Conservation (phyloP, 106 monocot species). For the Apostasia shenzhenica region DNA sequence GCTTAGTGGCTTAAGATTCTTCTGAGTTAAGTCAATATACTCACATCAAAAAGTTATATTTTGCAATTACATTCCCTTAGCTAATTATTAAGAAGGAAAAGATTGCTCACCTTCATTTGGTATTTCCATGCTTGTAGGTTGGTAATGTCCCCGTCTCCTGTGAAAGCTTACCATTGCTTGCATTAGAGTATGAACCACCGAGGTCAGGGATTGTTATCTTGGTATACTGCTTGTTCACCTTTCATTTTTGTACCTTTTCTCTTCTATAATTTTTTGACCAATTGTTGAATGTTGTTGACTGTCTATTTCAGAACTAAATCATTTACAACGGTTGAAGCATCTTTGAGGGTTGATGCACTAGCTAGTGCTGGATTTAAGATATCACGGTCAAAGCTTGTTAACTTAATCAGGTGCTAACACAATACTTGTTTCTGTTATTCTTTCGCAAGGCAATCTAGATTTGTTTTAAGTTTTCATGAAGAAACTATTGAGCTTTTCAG, state of each 20-base stretch:
- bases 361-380: conserved; percentile 99
- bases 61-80: too few species aligned
- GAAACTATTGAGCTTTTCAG: too few species aligned
- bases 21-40: too few species aligned
- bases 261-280: background rate
- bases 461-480: too few species aligned
- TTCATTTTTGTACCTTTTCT: background rate
- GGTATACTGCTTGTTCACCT: conserved; percentile 2
- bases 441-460: too few species aligned
- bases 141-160: conserved; percentile 87
- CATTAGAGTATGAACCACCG: conserved; percentile 92
- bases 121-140: conserved; percentile 32
- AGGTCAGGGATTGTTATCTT: conserved; percentile 27
- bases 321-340: conserved; percentile 87
- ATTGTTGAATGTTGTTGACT: background rate
- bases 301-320: conserved; percentile 50
- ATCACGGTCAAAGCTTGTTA: conserved; percentile 90
- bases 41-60: too few species aligned
- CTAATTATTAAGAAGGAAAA: background rate
- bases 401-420: conserved; percentile 65
- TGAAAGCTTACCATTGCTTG: conserved; percentile 79
- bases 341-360: conserved; percentile 86
- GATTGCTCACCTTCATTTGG: background rate
- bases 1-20: too few species aligned
- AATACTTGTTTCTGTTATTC: too few species aligned